Evolutionary conservation across 73 alveolate species (phyloP).

Genomic region (Breviolum minutum): DNA sequence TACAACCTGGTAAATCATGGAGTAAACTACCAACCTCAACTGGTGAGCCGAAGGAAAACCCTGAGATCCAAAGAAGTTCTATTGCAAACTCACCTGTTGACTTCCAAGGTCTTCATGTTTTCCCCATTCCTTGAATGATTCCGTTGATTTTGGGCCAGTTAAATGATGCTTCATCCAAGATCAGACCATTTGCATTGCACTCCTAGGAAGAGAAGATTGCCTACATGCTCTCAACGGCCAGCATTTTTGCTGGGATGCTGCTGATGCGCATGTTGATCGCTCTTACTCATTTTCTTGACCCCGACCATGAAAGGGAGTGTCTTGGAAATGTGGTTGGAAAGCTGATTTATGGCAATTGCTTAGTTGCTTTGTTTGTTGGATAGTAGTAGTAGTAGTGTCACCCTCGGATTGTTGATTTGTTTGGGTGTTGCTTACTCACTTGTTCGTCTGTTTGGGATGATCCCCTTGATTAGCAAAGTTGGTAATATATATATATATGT

Average conservation of each 20-base stretch:
- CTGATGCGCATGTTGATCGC: slow-evolving; percentile 34
- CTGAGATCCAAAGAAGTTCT: too few relatives aligned
- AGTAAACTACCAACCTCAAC: too few relatives aligned
- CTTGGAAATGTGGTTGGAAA: background rate
- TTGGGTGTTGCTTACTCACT: too few relatives aligned
- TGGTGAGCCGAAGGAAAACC: too few relatives aligned
- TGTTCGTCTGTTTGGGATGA: too few relatives aligned
- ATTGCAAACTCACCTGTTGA: background rate
- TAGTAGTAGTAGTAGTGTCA: too few relatives aligned
- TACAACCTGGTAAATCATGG: too few relatives aligned
- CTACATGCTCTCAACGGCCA: slow-evolving; percentile 11
- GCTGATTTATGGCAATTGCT: too few relatives aligned
- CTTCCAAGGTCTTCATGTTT: background rate
- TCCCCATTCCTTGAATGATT: background rate
- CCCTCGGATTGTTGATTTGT: too few relatives aligned
- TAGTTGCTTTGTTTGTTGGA: too few relatives aligned
- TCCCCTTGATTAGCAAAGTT: too few relatives aligned
- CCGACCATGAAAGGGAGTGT: slow-evolving; percentile 24
- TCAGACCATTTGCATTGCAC: background rate
- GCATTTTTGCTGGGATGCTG: slow-evolving; percentile 13
- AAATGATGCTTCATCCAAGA: background rate
- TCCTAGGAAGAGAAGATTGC: slow-evolving; percentile 45
- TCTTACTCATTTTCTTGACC: background rate
- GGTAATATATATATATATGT: too few relatives aligned
- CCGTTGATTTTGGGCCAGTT: background rate